Evolutionary conservation across 805 yeast genomes (phyloP).

Genomic region (Yamadazyma akitaensis): DNA sequence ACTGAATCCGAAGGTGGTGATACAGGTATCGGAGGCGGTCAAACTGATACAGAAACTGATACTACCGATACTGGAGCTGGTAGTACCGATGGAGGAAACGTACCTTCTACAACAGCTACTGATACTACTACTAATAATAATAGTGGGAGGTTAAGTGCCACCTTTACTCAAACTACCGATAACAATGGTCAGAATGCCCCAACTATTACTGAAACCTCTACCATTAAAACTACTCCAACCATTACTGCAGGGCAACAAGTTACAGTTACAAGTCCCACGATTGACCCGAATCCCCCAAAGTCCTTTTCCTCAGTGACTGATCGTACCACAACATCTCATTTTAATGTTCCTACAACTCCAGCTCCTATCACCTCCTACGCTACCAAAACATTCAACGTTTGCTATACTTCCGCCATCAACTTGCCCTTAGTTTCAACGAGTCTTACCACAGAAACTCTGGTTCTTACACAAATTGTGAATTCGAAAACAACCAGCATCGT

Average conservation of each 20-base stretch:
- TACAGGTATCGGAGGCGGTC: not conserved
- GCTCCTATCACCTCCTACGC: conserved; percentile 10
- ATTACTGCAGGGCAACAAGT: too few species aligned
- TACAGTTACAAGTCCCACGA: too few species aligned
- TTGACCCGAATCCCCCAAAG: too few species aligned
- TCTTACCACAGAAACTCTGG: conserved; percentile 5
- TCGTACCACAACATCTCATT: too few species aligned
- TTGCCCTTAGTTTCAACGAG: not conserved
- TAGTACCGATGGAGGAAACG: not conserved
- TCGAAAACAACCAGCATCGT: conserved; percentile 1
- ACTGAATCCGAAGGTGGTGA: not conserved
- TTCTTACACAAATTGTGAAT: conserved; percentile 3
- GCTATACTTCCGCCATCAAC: conserved; percentile 3
- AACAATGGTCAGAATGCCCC: not conserved
- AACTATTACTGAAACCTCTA: not conserved
- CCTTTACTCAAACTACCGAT: not conserved
- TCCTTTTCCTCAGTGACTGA: not conserved
- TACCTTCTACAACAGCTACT: not conserved
- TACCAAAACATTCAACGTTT: conserved; percentile 3
- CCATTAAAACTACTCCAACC: not conserved
- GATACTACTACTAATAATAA: not conserved
- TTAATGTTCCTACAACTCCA: not conserved
- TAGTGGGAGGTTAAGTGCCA: too few species aligned
- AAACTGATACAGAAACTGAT: not conserved
- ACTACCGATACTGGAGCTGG: not conserved